phyloP scores from a whole-genome alignment of 73 alveolate genomes.

The Stentor roeselii region DNA sequence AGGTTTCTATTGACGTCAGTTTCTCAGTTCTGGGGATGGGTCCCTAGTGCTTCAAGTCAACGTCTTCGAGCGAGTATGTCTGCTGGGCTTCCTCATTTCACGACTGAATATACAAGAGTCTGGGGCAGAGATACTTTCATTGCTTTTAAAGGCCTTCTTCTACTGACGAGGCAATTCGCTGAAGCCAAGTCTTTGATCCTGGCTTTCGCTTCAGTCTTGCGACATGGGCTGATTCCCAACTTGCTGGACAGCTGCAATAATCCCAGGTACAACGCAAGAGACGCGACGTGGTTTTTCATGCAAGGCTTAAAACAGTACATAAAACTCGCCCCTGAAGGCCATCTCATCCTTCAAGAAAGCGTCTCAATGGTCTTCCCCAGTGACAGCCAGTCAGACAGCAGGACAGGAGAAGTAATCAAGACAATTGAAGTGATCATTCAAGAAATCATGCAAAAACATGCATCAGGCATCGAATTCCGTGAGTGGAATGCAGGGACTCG shows the following conservation, averaged over 20 bases:
- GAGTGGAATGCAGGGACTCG: slow-evolving; percentile 98
- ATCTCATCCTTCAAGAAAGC: neutral
- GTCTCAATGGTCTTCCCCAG: neutral
- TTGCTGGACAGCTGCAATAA: slow-evolving; percentile 74
- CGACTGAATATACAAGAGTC: slow-evolving; percentile 91
- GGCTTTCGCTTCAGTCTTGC: slow-evolving; percentile 83
- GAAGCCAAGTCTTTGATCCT: slow-evolving; percentile 87
- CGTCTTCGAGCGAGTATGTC: slow-evolving; percentile 40
- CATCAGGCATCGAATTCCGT: slow-evolving; percentile 77
- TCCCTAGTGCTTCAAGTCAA: slow-evolving; percentile 34
- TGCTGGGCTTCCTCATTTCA: slow-evolving; percentile 98
- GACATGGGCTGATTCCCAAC: slow-evolving; percentile 98
- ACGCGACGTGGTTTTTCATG: slow-evolving; percentile 90
- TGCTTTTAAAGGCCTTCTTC: slow-evolving; percentile 86
- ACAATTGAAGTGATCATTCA: slow-evolving; percentile 32
- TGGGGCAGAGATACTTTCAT: slow-evolving; percentile 99
- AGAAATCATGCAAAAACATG: slow-evolving; percentile 45
- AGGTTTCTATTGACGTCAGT: neutral
- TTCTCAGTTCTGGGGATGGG: slow-evolving; percentile 41
- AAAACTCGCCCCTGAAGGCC: slow-evolving; percentile 17
- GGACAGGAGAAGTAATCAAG: neutral
- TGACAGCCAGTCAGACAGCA: neutral
- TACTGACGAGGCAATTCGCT: slow-evolving; percentile 65
- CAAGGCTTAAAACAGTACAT: neutral
- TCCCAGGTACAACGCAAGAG: slow-evolving; percentile 95